These are phyloP conservation scores for Magnusiomyces suaveolens DNA, from an alignment of 1,139 yeast species.

Conservation along the genomic window DNA sequence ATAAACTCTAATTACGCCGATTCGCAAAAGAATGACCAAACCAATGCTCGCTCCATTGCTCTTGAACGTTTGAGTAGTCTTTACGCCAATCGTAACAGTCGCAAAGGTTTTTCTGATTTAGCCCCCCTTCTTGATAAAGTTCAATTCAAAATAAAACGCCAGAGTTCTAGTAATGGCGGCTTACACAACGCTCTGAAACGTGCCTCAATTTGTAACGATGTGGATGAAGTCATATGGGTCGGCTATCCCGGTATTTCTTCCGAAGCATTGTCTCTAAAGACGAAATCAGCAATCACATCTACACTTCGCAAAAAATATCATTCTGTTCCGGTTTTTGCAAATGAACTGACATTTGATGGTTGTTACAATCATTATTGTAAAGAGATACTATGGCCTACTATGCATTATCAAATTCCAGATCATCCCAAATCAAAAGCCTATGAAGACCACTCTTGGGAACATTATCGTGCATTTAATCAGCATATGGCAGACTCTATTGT, in stretches of 20 bases:
- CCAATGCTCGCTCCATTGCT: not conserved
- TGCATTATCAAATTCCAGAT: constrained; percentile 94
- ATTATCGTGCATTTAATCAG: constrained; percentile 67
- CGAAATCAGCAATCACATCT: constrained; percentile 29
- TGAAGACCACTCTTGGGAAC: constrained; percentile 91
- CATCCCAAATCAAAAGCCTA: constrained; percentile 89
- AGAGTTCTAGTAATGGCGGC: constrained; percentile 81
- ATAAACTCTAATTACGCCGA: not conserved
- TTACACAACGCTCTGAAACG: constrained; percentile 73
- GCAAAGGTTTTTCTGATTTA: constrained; percentile 6
- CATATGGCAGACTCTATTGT: constrained; percentile 69
- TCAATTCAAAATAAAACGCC: constrained; percentile 66
- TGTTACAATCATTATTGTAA: constrained; percentile 87
- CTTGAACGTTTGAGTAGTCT: not conserved
- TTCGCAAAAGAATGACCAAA: not conserved
- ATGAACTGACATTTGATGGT: constrained; percentile 75
- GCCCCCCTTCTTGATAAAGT: constrained; percentile 50
- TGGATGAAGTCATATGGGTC: constrained; percentile 58
- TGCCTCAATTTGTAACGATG: constrained; percentile 42
- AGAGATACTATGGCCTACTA: constrained; percentile 91
- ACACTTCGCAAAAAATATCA: constrained; percentile 46
- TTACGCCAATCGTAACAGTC: not conserved
- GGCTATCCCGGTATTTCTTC: constrained; percentile 90
- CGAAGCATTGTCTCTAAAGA: constrained; percentile 56
- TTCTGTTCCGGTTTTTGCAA: constrained; percentile 60